Evolutionary conservation across 2,329 filamentous ascomycete species (phyloP).

Genomic region (Pestalotiopsis sp.): DNA sequence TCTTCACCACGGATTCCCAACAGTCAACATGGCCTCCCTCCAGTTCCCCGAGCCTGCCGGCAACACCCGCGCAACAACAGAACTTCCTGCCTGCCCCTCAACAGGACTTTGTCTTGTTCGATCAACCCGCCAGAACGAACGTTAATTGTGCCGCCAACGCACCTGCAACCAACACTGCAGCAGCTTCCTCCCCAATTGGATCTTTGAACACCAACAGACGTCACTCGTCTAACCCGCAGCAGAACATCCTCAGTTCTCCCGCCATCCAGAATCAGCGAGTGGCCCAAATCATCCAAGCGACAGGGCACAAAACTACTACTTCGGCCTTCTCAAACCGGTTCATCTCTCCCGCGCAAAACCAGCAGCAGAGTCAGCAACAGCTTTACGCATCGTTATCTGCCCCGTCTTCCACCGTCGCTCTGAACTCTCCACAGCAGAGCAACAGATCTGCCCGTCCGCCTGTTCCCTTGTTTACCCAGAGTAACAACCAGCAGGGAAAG

Average conservation of each 20-base stretch:
- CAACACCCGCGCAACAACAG: constrained; percentile 61
- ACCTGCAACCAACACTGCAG: constrained; percentile 42
- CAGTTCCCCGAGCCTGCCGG: constrained; percentile 66
- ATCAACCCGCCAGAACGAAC: constrained; percentile 50
- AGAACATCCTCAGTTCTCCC: constrained; percentile 38
- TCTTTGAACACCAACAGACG: constrained; percentile 40
- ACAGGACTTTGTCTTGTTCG: constrained; percentile 82
- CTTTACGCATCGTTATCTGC: constrained; percentile 69
- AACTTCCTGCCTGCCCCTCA: constrained; percentile 55
- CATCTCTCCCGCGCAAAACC: constrained; percentile 51
- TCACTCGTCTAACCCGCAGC: constrained; percentile 43
- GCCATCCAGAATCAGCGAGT: constrained; percentile 61
- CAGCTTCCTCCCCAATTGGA: constrained; percentile 43
- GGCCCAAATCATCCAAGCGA: constrained; percentile 60
- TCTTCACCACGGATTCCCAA: constrained; percentile 81
- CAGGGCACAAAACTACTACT: constrained; percentile 56
- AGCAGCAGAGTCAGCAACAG: constrained; percentile 41
- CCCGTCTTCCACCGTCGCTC: constrained; percentile 60
- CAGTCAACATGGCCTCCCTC: constrained; percentile 81
- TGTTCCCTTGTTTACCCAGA: constrained; percentile 72
- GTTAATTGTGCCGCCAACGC: constrained; percentile 45
- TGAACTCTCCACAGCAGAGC: constrained; percentile 52
- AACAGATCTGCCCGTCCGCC: constrained; percentile 61
- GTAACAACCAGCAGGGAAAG: constrained; percentile 46
- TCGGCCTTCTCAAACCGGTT: constrained; percentile 61